Evolutionary conservation across 805 yeast species (phyloP), one percentile per base, ranked within the genome.

Genomic region (Jamesozyma hellenica): DNA sequence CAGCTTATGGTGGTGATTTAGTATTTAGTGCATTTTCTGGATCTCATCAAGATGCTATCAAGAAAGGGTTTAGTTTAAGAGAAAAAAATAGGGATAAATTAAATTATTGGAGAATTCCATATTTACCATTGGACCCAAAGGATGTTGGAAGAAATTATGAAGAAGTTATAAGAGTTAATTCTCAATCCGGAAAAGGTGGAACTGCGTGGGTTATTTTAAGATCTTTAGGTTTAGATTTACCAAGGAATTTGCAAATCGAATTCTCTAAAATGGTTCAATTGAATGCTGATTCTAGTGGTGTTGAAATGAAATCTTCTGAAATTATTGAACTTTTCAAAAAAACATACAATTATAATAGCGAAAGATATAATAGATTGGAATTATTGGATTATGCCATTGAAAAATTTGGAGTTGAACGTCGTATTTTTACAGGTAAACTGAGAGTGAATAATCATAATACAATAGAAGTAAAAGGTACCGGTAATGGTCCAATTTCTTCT

Each of bases 131-230:
- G 54, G 94, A 83, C 56, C 94, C 94, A 34, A 68, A 73, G 48
- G 94, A 84, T 58, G 79, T 83, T 51, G 94, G 94, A 38, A 75
- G 92, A 59, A 80, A 81, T 13, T 84, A 84, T 64, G 94, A 84
- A 63, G 92, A 94, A 13, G 82, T 84, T 40, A 83, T 83, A 51
- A 75, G 94, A 55, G 92, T 83, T 58, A 83, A 83, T 63, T 82
- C 92, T 10, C 94, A 83, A 64, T 75, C 83, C 19, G 94, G 94
- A 45, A 83, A 83, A 64, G 94, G 94, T 53, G 94, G 94, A 48
- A 81, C 90, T 10, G 84, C 92, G 4, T 83, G 94, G 92, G 79
- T 84, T 48, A 79, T 83, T 53, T 68, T 82, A 55, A 71, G 84
- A 48, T 72, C 74, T 48, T 70, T 84, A 59, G 90, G 80, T 53